These are phyloP conservation scores for Hepatocystis sp. DNA, from an alignment of 169 alveolate species.

Conservation along the genomic window DNA sequence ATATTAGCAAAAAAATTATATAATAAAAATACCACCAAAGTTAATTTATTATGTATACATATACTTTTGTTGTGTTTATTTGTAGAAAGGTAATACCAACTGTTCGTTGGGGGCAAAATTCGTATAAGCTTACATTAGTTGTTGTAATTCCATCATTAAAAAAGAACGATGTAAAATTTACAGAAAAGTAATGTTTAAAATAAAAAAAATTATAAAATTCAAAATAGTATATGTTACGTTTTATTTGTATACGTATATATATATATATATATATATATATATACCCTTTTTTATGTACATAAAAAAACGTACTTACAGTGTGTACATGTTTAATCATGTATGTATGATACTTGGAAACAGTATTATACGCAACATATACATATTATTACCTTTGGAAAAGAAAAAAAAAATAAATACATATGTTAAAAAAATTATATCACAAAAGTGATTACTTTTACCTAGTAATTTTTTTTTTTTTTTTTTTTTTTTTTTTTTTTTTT, in stretches of 20 bases:
- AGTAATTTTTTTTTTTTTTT: not conserved
- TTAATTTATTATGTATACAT: not conserved
- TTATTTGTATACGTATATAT: not conserved
- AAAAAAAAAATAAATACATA: not conserved
- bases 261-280: not conserved
- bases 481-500: not conserved
- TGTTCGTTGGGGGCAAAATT: slow-evolving; percentile 72
- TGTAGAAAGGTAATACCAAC: slow-evolving; percentile 48
- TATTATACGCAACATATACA: not conserved
- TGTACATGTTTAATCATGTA: not conserved
- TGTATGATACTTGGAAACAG: not conserved
- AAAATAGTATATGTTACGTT: not conserved
- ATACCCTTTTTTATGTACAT: not conserved
- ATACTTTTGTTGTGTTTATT: not conserved
- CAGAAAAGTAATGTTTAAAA: slow-evolving; percentile 54
- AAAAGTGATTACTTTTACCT: slow-evolving; percentile 1
- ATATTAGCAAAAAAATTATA: no score
- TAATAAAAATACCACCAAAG: no score
- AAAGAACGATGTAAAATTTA: slow-evolving; percentile 43
- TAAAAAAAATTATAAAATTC: not conserved
- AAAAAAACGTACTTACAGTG: not conserved
- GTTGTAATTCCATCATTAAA: slow-evolving; percentile 26
- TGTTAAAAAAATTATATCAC: not conserved
- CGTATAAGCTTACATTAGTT: slow-evolving; percentile 36
- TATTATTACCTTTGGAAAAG: not conserved